A percentile compares a stretch with the other conserved stretches of the same genome.
These are phyloP conservation scores for Citrullus amarus DNA, from an alignment of 306 rosid species.

Conservation along the genomic window DNA sequence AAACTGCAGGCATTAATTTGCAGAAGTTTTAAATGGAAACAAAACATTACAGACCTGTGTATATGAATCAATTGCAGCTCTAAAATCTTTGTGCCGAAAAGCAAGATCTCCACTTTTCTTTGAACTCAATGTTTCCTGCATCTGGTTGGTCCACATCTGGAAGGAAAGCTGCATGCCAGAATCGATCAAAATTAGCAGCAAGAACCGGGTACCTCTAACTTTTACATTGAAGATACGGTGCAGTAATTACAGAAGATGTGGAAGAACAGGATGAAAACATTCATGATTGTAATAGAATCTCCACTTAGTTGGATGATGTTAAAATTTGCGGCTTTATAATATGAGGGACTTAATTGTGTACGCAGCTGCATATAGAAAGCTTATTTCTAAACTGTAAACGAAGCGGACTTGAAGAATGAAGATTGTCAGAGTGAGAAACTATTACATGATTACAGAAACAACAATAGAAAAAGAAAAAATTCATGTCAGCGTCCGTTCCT, in stretches of 20 bases:
- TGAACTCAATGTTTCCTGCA: conserved; percentile 86
- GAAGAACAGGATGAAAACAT: not conserved
- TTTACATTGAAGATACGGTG: not conserved
- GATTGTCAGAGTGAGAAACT: not conserved
- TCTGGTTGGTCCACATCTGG: conserved; percentile 98
- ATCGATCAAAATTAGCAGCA: not conserved
- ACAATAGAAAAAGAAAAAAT: not conserved
- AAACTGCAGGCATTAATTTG: not conserved
- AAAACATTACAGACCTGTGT: conserved; percentile 38
- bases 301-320: not conserved
- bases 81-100: conserved; percentile 66
- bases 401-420: not conserved
- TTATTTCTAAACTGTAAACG: not conserved
- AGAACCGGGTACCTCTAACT: not conserved
- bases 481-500: not conserved
- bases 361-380: not conserved
- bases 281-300: not conserved
- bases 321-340: not conserved
- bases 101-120: conserved; percentile 91
- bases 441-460: not conserved
- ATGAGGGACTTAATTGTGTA: not conserved
- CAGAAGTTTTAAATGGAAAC: not conserved
- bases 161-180: conserved; percentile 67
- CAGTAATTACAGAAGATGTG: not conserved
- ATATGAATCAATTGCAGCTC: conserved; percentile 66